Evolutionary conservation across 108 stramenopile species (phyloP).

Genomic region (Pseudonitzschia multiseries): DNA sequence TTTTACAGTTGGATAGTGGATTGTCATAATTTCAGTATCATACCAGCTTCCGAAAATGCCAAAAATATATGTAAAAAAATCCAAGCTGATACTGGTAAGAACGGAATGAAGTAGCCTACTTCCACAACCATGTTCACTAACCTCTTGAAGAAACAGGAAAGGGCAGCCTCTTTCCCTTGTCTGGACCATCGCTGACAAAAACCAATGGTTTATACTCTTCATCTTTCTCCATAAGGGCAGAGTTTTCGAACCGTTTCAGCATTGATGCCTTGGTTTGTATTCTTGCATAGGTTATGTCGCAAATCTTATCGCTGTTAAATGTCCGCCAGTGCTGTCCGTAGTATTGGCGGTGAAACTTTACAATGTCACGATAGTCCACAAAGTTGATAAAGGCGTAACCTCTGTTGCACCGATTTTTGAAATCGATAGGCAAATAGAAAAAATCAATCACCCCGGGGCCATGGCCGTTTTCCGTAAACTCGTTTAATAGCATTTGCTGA

Average conservation of each 20-base stretch:
- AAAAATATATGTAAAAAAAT: neutral
- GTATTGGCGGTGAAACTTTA: slow-evolving; percentile 88
- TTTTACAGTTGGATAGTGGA: too few relatives aligned
- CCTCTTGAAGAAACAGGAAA: slow-evolving; percentile 37
- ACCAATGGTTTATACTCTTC: slow-evolving; percentile 94
- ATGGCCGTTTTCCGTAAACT: slow-evolving; percentile 87
- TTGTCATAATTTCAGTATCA: too few relatives aligned
- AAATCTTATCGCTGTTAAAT: slow-evolving; percentile 99
- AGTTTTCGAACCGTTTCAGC: slow-evolving; percentile 98
- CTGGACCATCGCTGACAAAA: slow-evolving; percentile 64
- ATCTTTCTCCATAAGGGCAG: slow-evolving; percentile 96
- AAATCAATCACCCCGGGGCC: slow-evolving; percentile 95
- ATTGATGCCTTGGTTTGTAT: slow-evolving; percentile 98
- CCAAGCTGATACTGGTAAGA: neutral
- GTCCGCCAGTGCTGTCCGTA: slow-evolving; percentile 92
- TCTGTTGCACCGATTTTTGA: slow-evolving; percentile 98
- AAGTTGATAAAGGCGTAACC: slow-evolving; percentile 99
- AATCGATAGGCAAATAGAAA: slow-evolving; percentile 99
- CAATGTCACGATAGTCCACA: slow-evolving; percentile 86
- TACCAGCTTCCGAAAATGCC: too few relatives aligned
- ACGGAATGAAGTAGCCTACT: neutral
- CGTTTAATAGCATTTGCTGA: slow-evolving; percentile 94
- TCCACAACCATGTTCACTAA: neutral
- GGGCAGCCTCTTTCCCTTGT: slow-evolving; percentile 53
- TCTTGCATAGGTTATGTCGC: slow-evolving; percentile 97